Percentiles rank a stretch among this genome's conserved stretches.
These are phyloP conservation scores for Aureobasidium sp. DNA, from an alignment of 2,329 filamentous ascomycete genomes.

Conservation along the genomic window DNA sequence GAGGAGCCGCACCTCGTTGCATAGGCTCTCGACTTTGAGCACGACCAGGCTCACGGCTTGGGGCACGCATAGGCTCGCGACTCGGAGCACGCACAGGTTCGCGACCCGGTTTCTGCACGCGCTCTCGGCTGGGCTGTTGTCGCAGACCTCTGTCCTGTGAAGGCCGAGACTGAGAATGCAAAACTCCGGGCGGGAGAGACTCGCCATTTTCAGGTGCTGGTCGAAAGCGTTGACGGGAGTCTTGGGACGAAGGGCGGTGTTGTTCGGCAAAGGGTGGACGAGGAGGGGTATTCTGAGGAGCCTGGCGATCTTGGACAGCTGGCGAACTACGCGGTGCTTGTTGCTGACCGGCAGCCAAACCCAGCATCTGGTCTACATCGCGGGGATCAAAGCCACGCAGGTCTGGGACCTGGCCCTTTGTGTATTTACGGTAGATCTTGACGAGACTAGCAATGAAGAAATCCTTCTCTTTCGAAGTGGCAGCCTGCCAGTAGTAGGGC, in stretches of 20 bases:
- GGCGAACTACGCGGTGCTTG: conserved; percentile 15
- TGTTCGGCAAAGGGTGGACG: conserved; percentile 29
- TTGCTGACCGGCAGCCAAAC: conserved; percentile 17
- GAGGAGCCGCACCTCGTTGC: neutral
- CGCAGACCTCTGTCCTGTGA: conserved; percentile 16
- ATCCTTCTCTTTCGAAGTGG: conserved; percentile 92
- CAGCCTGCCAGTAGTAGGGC: conserved; percentile 94
- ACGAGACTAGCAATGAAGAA: conserved; percentile 96
- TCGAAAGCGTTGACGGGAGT: conserved; percentile 15
- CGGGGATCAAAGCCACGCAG: conserved; percentile 74
- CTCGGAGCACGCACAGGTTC: conserved; percentile 29
- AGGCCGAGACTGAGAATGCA: conserved; percentile 11
- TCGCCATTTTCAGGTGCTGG: conserved; percentile 12
- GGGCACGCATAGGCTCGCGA: conserved; percentile 20
- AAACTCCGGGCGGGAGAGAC: neutral
- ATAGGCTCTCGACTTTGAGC: conserved; percentile 23
- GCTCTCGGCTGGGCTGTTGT: conserved; percentile 17
- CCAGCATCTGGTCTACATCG: conserved; percentile 70
- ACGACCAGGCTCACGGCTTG: conserved; percentile 30
- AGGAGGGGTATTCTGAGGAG: conserved; percentile 17
- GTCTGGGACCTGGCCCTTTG: conserved; percentile 72
- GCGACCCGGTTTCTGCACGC: conserved; percentile 19
- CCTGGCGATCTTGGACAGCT: neutral
- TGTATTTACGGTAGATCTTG: conserved; percentile 97
- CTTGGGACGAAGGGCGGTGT: conserved; percentile 18